Percentiles rank a stretch among this genome's conserved stretches.
phyloP scores from a whole-genome alignment of 2,329 filamentous ascomycete species.

The Leptographium lundbergii region DNA sequence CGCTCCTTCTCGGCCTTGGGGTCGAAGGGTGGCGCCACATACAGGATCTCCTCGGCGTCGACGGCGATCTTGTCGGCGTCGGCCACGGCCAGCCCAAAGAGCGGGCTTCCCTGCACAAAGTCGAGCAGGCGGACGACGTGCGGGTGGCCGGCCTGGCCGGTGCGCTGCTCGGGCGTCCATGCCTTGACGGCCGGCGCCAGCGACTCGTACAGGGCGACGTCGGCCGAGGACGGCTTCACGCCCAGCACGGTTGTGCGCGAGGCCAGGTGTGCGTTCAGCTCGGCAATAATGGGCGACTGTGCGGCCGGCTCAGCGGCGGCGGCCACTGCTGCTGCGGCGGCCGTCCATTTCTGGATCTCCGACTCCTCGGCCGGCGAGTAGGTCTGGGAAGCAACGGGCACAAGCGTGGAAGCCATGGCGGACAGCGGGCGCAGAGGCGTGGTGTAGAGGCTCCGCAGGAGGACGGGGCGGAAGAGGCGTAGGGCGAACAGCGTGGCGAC shows the following conservation, averaged over 20 bases:
- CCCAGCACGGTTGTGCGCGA: constrained; percentile 83
- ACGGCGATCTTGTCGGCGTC: constrained; percentile 66
- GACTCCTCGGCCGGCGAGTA: constrained; percentile 72
- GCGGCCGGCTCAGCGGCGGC: constrained; percentile 29
- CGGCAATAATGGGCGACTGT: constrained; percentile 57
- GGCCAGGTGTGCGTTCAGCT: constrained; percentile 77
- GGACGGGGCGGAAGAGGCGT: constrained; percentile 21
- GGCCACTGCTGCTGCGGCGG: constrained; percentile 60
- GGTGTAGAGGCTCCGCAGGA: constrained; percentile 21
- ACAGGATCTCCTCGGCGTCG: constrained; percentile 67
- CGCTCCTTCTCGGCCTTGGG: constrained; percentile 93
- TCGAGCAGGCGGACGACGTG: constrained; percentile 86
- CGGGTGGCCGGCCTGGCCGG: constrained; percentile 77
- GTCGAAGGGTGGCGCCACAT: constrained; percentile 79
- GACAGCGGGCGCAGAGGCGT: constrained; percentile 11
- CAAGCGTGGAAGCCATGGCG: neutral
- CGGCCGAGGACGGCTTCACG: constrained; percentile 76
- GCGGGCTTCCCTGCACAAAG: constrained; percentile 82
- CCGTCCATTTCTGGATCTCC: constrained; percentile 83
- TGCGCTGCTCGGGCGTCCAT: constrained; percentile 78
- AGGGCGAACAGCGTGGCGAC: constrained; percentile 33
- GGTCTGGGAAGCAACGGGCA: constrained; percentile 36
- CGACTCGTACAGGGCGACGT: constrained; percentile 70
- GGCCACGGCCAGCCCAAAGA: constrained; percentile 57
- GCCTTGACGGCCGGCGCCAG: constrained; percentile 63